phyloP scores from a whole-genome alignment of 225 moss, liverwort and hornwort species.

The Bryoerythrophyllum caledonicum region DNA sequence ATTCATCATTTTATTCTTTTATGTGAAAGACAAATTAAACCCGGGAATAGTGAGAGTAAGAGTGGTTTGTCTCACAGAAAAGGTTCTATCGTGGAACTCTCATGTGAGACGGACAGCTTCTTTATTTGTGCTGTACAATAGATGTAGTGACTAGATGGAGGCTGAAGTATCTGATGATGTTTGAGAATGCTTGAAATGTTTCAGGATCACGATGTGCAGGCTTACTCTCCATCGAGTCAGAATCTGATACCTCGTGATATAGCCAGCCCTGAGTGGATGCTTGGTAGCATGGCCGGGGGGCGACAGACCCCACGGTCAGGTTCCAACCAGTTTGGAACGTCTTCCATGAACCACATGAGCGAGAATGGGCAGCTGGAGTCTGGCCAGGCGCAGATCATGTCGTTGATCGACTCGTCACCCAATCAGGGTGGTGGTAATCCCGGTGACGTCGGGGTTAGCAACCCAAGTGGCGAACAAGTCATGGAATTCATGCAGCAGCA shows the following conservation, averaged over 20 bases:
- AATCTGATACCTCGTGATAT: slow-evolving; percentile 71
- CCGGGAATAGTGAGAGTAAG: too few relatives aligned
- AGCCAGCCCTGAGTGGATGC: slow-evolving; percentile 84
- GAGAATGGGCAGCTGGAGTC: slow-evolving; percentile 58
- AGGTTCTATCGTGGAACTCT: too few relatives aligned
- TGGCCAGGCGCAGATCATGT: slow-evolving; percentile 63
- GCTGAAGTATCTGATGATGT: background rate
- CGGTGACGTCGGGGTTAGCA: slow-evolving; percentile 39
- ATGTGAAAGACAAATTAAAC: too few relatives aligned
- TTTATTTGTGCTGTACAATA: too few relatives aligned
- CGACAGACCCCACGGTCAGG: slow-evolving; percentile 50
- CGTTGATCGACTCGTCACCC: slow-evolving; percentile 61
- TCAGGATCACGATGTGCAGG: slow-evolving; percentile 66
- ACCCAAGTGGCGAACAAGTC: slow-evolving; percentile 38
- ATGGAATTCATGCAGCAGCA: slow-evolving; percentile 93
- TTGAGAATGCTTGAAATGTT: background rate
- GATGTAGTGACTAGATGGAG: background rate
- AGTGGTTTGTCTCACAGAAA: too few relatives aligned
- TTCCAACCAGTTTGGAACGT: slow-evolving; percentile 51
- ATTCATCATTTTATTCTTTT: too few relatives aligned
- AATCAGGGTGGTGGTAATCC: slow-evolving; percentile 49
- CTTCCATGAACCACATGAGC: slow-evolving; percentile 42
- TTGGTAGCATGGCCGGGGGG: slow-evolving; percentile 71
- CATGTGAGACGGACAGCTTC: too few relatives aligned
- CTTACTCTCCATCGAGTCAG: slow-evolving; percentile 66